Evolutionary conservation across 345 rosid species (phyloP).

Genomic region (Populus euphratica): DNA sequence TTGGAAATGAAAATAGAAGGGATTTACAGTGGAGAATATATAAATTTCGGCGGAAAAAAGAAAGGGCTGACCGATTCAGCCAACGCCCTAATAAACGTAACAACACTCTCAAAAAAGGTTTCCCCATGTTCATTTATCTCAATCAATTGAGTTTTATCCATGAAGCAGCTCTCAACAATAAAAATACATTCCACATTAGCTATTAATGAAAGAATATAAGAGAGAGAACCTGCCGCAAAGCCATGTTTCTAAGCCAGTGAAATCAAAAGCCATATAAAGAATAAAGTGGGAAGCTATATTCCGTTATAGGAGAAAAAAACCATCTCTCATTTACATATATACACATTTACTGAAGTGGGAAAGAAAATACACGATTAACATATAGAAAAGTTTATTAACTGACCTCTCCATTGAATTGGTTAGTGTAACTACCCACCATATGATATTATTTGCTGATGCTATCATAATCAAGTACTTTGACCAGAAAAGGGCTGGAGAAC

Average conservation of each 20-base stretch:
- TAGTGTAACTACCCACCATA: constrained; percentile 16
- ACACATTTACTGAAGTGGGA: constrained; percentile 31
- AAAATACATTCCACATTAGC: background rate
- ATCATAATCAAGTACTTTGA: background rate
- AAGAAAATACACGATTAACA: constrained; percentile 1
- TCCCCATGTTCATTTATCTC: background rate
- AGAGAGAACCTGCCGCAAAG: background rate
- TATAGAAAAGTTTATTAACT: background rate
- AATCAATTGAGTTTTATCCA: background rate
- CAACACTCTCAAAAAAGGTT: background rate
- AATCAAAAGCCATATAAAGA: background rate
- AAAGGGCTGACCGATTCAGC: too few species aligned
- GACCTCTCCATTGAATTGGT: constrained; percentile 32
- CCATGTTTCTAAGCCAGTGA: background rate
- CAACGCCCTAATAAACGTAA: too few species aligned
- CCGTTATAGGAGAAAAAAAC: background rate
- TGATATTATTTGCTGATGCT: constrained; percentile 2
- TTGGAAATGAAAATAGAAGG: too few species aligned
- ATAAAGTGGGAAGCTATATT: background rate
- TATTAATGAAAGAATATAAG: background rate
- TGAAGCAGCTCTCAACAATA: background rate
- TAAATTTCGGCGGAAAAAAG: too few species aligned
- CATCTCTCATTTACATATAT: constrained; percentile 30
- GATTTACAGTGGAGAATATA: too few species aligned
- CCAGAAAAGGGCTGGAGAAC: background rate